Conservation (phyloP, 1,284 basidiomycete genomes). For the Rhodotorula mucilaginosa region DNA sequence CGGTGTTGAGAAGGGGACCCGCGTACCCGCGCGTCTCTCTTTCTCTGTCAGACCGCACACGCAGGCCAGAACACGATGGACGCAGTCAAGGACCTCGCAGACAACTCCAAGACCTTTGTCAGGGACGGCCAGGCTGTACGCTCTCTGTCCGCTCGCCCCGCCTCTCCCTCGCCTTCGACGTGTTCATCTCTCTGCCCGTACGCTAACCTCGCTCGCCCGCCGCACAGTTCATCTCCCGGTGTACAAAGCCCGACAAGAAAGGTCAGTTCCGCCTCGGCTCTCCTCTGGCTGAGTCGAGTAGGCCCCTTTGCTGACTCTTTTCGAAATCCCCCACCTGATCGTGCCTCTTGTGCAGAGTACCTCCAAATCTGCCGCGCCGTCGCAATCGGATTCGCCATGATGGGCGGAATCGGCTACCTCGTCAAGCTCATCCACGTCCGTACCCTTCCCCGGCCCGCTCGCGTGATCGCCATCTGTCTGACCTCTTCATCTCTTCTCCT, state of each 20-base stretch:
- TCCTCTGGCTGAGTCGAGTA: background rate
- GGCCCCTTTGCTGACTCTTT: background rate
- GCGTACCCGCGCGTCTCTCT: background rate
- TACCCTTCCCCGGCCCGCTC: background rate
- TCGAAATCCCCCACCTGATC: background rate
- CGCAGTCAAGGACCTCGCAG: slow-evolving; percentile 83
- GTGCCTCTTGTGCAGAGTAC: slow-evolving; percentile 64
- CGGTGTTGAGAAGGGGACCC: background rate
- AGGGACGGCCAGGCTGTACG: slow-evolving; percentile 88
- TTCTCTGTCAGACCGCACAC: background rate
- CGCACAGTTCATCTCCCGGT: slow-evolving; percentile 84
- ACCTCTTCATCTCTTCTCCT: background rate
- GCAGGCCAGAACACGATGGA: slow-evolving; percentile 52
- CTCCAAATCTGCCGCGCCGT: slow-evolving; percentile 88
- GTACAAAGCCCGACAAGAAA: slow-evolving; percentile 94
- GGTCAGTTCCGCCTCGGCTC: slow-evolving; percentile 56
- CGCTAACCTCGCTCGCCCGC: too few relatives aligned
- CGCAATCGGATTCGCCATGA: slow-evolving; percentile 89
- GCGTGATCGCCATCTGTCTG: too few relatives aligned
- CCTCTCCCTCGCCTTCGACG: background rate
- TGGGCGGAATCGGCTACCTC: slow-evolving; percentile 71
- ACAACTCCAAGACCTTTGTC: slow-evolving; percentile 87
- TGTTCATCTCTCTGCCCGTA: background rate
- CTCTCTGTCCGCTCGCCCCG: too few relatives aligned
- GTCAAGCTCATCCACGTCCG: slow-evolving; percentile 44